These are phyloP conservation scores for Calonectria multiphialidica DNA, from an alignment of 2,329 filamentous ascomycete genomes.

Conservation along the genomic window DNA sequence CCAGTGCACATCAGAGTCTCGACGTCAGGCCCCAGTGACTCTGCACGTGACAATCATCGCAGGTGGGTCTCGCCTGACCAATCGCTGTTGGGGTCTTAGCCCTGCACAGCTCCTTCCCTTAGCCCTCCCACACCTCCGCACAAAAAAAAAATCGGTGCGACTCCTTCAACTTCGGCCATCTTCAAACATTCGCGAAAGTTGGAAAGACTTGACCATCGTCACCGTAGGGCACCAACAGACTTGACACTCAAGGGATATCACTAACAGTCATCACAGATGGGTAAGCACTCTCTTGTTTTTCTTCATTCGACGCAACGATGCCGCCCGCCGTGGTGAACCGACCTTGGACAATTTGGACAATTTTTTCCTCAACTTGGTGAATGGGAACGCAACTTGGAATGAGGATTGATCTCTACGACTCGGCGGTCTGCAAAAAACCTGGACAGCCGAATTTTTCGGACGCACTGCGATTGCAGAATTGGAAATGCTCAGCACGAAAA, in stretches of 20 bases:
- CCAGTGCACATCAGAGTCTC: constrained; percentile 5
- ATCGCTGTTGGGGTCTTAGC: constrained; percentile 52
- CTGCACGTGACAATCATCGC: constrained; percentile 36
- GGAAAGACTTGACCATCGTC: constrained; percentile 59
- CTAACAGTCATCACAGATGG: constrained; percentile 67
- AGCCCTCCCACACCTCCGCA: constrained; percentile 57
- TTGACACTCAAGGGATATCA: constrained; percentile 49
- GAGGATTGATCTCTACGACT: constrained; percentile 19
- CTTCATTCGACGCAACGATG: constrained; percentile 39
- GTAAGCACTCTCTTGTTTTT: constrained; percentile 60
- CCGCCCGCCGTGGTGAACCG: constrained; percentile 37
- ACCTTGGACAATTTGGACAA: constrained; percentile 38
- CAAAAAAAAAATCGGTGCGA: constrained; percentile 55
- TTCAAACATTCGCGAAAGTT: constrained; percentile 56
- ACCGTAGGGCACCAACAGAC: constrained; percentile 58
- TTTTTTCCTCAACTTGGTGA: constrained; percentile 9
- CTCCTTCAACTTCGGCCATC: constrained; percentile 54
- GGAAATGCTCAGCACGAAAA: neutral
- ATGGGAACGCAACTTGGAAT: neutral
- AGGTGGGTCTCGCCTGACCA: constrained; percentile 43
- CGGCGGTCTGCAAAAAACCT: neutral
- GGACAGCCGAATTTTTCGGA: neutral
- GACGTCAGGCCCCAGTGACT: neutral
- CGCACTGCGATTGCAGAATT: neutral
- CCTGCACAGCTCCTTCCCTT: constrained; percentile 48